Base-by-base conservation (phyloP, 1,284 basidiomycete genomes). In the Schizophyllum amplum region DNA sequence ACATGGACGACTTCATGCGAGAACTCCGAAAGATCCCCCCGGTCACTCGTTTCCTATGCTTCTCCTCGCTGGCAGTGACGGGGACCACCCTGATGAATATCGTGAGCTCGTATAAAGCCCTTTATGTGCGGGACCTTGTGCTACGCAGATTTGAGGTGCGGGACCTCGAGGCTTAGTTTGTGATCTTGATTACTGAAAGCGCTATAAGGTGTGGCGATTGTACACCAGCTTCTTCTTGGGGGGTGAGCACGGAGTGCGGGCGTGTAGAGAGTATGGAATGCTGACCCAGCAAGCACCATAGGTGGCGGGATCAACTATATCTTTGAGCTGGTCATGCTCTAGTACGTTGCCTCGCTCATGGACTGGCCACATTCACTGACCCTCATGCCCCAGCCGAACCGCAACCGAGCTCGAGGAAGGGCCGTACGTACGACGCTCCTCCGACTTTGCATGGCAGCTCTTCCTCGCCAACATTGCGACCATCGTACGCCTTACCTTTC, bases 1-100 rank as follows among this genome's bases (percentile, higher is more conserved):
- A 33, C 55, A 73, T 74, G 72, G 65, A 70, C 51, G 70, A 72
- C 22, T 66, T 83, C 26, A 22, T 75, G 1, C 72, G 78, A 33
- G 89, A 92, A 73, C 70, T 92, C 54, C 78, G 75, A 62, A 92
- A 92, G 73, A 90, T 95, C 2, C 92, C 92, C 0, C 87, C 90
- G 51, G 87, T 95, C 21, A 94, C 93, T 2, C 81, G 92, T 26
- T 83, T 85, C 59, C 68, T 93, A 21, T 77, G 84, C 54, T 74
- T 72, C 9, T 84, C 87, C 1, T 82, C 83, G 2, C 66, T 87
- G 1, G 80, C 71, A 0, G 72, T 92, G 46, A 82, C 91, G 0
- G 27, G 87, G 0, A 81, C 90, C 0, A 74, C 80, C 46, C 69
- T 90, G 58, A 69, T 88, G 61, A 71, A 80, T 13, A 58, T 92